Evolutionary conservation across 495 filamentous ascomycete species (phyloP).

Genomic region (Aspergillus incahuasiensis): DNA sequence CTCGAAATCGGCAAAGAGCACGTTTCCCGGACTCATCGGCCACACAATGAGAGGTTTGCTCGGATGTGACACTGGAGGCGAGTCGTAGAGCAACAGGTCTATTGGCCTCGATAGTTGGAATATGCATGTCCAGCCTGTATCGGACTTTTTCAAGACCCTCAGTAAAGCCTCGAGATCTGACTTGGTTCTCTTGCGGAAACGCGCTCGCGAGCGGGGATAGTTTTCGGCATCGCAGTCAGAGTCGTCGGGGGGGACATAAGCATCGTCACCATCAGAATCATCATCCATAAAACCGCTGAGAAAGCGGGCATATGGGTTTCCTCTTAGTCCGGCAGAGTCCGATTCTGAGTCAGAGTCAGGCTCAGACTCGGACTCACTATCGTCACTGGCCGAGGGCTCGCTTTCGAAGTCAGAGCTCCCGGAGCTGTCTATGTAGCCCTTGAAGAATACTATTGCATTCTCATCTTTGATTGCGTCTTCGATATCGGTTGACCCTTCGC

Average conservation of each 20-base stretch:
- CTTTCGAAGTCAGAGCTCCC: neutral
- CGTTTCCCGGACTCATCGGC: neutral
- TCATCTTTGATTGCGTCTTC: neutral
- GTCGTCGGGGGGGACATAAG: neutral
- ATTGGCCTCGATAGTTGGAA: neutral
- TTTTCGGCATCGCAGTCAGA: neutral
- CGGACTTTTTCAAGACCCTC: neutral
- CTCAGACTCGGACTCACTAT: neutral
- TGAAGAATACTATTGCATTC: neutral
- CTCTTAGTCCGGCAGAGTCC: neutral
- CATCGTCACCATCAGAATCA: neutral
- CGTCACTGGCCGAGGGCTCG: neutral
- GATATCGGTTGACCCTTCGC: conserved; percentile 1
- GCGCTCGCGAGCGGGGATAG: neutral
- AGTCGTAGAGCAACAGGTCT: neutral
- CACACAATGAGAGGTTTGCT: conserved; percentile 1
- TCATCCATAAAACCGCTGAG: neutral
- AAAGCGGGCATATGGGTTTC: neutral
- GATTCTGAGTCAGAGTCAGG: too few species aligned
- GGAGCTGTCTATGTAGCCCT: neutral
- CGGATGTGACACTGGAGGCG: conserved; percentile 1
- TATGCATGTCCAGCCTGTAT: neutral
- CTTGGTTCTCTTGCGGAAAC: neutral
- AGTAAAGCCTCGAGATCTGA: neutral
- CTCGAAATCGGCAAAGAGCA: conserved; percentile 5